Conservation (phyloP, 768 basidiomycete genomes). For the Mrakia blollopis region DNA sequence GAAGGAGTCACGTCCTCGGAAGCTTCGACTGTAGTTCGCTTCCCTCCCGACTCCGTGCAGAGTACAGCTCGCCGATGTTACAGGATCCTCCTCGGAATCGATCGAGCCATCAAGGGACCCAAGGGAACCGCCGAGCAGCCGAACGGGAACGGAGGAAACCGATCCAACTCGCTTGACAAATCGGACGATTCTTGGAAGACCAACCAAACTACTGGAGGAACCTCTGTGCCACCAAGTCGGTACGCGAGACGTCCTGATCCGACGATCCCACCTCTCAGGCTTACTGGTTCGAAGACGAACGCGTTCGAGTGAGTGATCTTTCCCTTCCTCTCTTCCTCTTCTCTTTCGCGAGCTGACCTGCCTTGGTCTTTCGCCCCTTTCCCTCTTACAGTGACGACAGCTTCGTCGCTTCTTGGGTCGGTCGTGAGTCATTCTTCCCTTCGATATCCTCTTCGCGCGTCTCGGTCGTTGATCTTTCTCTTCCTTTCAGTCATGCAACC, state of each 20-base stretch:
- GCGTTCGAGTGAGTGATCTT: constrained; percentile 7
- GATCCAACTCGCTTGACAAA: neutral
- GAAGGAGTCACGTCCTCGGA: neutral
- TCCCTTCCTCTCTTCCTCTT: neutral
- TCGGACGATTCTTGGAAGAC: neutral
- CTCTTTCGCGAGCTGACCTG: neutral
- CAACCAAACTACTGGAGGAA: neutral
- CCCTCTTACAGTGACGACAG: neutral
- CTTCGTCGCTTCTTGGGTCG: constrained; percentile 2
- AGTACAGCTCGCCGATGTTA: constrained; percentile 24
- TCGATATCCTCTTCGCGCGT: too few relatives aligned
- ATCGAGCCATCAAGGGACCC: constrained; percentile 27
- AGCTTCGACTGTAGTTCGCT: too few relatives aligned
- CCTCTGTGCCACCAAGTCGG: neutral
- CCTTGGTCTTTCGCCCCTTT: neutral
- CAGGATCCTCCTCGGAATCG: constrained; percentile 23
- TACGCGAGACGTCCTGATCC: constrained; percentile 21
- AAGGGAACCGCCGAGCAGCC: neutral
- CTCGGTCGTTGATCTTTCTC: too few relatives aligned
- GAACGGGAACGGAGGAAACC: neutral
- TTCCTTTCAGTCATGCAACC: neutral
- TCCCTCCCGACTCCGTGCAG: constrained; percentile 17
- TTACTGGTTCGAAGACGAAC: constrained; percentile 8
- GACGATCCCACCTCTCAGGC: constrained; percentile 20
- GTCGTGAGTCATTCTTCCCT: too few relatives aligned